These are phyloP conservation scores for Trypanosoma theileri DNA, from an alignment of 208 protist species.

Conservation along the genomic window DNA sequence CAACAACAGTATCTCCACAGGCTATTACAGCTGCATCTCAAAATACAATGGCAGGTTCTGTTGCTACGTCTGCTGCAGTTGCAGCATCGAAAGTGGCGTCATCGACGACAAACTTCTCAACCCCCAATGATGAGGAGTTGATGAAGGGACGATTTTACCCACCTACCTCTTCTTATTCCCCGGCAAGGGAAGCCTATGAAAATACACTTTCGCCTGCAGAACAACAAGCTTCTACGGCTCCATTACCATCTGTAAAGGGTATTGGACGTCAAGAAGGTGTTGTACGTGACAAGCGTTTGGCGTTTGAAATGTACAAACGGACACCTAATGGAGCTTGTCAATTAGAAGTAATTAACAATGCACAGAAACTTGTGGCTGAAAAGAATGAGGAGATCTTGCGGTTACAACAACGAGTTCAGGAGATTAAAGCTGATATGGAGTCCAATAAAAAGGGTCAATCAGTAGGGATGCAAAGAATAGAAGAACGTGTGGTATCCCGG, in stretches of 20 bases:
- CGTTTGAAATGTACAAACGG: conserved; percentile 75
- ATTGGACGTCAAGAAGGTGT: conserved; percentile 5
- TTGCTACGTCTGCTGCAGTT: neutral
- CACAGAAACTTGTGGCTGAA: conserved; percentile 26
- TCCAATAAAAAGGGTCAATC: neutral
- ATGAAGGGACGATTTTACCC: neutral
- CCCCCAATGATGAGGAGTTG: neutral
- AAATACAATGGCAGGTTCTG: neutral
- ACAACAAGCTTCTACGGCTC: neutral
- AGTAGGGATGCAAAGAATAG: neutral
- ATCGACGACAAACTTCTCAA: neutral
- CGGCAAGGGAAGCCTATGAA: neutral
- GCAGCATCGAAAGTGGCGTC: neutral
- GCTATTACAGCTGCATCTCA: neutral
- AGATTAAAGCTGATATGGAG: conserved; percentile 12
- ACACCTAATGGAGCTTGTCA: conserved; percentile 26
- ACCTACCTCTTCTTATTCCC: neutral
- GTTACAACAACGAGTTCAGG: conserved; percentile 34
- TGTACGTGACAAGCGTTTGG: conserved; percentile 31
- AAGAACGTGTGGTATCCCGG: neutral
- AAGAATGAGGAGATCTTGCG: conserved; percentile 28
- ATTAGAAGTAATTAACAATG: conserved; percentile 30
- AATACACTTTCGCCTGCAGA: neutral
- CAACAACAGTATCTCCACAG: neutral
- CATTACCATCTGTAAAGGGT: neutral